Conservation (phyloP, 148 eudicot species). For the Arbutus unedo region DNA sequence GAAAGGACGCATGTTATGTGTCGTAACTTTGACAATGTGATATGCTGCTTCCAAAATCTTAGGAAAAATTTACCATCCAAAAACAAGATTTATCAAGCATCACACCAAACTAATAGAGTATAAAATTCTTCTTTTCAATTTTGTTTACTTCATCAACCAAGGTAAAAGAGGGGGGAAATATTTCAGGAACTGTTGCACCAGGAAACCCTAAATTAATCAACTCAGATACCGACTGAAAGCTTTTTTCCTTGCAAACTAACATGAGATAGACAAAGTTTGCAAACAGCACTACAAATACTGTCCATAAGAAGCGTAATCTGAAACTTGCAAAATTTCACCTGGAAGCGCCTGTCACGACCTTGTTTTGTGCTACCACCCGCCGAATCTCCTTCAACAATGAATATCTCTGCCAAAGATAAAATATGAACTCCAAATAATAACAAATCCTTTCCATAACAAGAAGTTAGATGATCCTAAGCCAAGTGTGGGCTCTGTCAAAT, state of each 20-base stretch:
- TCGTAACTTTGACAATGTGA: neutral
- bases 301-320: neutral
- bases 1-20: neutral
- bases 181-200: neutral
- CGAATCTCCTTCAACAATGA: conserved; percentile 98
- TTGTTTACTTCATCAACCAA: neutral
- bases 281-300: neutral
- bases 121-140: neutral
- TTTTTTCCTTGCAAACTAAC: neutral
- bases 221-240: neutral
- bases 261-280: neutral
- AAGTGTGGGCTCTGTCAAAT: neutral
- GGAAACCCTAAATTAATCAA: neutral
- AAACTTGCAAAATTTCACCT: conserved; percentile 40
- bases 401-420: conserved; percentile 65
- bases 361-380: conserved; percentile 99
- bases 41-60: neutral
- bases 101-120: neutral
- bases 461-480: neutral
- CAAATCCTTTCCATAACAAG: neutral
- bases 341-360: conserved; percentile 96
- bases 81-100: neutral
- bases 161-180: neutral
- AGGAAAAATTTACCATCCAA: neutral
- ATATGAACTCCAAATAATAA: neutral